These are phyloP conservation scores for Dicorynia guianensis DNA, from an alignment of 306 rosid genomes.

Conservation along the genomic window DNA sequence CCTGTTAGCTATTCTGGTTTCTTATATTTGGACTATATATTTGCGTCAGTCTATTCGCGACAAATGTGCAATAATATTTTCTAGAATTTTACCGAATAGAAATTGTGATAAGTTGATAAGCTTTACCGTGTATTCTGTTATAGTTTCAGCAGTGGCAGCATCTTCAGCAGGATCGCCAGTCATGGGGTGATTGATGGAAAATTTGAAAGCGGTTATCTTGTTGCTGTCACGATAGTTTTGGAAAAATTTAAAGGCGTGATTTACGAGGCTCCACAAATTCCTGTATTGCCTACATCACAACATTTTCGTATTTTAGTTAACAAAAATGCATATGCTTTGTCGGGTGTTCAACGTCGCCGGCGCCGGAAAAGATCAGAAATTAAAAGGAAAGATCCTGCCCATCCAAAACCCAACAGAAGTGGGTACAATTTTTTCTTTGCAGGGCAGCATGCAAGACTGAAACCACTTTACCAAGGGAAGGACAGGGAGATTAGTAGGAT, in stretches of 20 bases:
- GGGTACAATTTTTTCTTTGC: constrained; percentile 97
- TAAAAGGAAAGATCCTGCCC: constrained; percentile 86
- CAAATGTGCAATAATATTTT: neutral
- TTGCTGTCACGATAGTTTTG: constrained; percentile 75
- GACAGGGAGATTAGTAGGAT: constrained; percentile 90
- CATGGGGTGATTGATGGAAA: constrained; percentile 91
- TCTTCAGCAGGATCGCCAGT: constrained; percentile 54
- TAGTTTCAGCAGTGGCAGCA: constrained; percentile 46
- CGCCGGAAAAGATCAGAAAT: constrained; percentile 87
- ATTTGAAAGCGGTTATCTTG: constrained; percentile 91
- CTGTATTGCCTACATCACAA: constrained; percentile 34
- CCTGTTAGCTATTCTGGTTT: neutral
- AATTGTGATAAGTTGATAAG: constrained; percentile 6
- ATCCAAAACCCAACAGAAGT: constrained; percentile 93
- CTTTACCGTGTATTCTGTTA: neutral
- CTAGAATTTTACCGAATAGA: neutral
- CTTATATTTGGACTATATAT: neutral
- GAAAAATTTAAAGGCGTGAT: constrained; percentile 84
- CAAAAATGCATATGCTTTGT: constrained; percentile 42
- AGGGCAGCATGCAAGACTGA: constrained; percentile 88
- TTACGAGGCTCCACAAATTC: constrained; percentile 60
- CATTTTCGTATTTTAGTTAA: constrained; percentile 34
- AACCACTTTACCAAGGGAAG: constrained; percentile 79
- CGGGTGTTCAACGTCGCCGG: constrained; percentile 67
- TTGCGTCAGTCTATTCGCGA: neutral